Percentiles rank a stretch among this genome's conserved stretches.
phyloP scores from a whole-genome alignment of 2,329 filamentous ascomycete genomes.

The Acephala macrosclerotiorum region DNA sequence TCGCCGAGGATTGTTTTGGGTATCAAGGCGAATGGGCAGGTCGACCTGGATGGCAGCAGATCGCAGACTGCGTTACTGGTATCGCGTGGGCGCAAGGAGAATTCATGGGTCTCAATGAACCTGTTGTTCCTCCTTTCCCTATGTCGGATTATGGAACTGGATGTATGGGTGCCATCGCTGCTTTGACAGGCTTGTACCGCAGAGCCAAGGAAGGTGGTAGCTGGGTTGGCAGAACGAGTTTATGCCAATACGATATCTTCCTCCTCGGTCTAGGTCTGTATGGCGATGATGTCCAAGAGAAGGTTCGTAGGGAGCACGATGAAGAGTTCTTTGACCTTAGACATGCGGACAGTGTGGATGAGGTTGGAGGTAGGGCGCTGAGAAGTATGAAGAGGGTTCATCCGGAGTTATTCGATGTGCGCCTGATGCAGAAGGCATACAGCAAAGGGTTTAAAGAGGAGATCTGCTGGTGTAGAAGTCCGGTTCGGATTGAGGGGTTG shows the following conservation, averaged over 20 bases:
- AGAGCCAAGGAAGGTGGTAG: conserved; percentile 69
- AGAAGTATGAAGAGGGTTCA: conserved; percentile 40
- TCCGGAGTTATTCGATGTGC: conserved; percentile 43
- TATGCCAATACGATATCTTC: conserved; percentile 73
- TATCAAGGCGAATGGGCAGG: conserved; percentile 68
- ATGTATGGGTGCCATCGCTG: conserved; percentile 74
- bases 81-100: conserved; percentile 56
- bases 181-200: conserved; percentile 67
- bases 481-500: conserved; percentile 40
- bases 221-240: conserved; percentile 68
- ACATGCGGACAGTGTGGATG: conserved; percentile 43
- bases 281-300: conserved; percentile 56
- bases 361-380: conserved; percentile 41
- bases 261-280: conserved; percentile 68
- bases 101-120: conserved; percentile 67
- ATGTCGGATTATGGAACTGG: conserved; percentile 75
- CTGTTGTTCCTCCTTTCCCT: conserved; percentile 70
- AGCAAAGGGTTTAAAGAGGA: conserved; percentile 38
- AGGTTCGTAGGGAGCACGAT: conserved; percentile 36
- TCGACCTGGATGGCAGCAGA: conserved; percentile 75
- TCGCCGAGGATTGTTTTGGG: conserved; percentile 77
- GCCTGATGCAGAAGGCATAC: conserved; percentile 38
- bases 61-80: conserved; percentile 59
- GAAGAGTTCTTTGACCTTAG: conserved; percentile 39
- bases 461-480: conserved; percentile 44